These are phyloP conservation scores for Panus rudis DNA, from an alignment of 768 basidiomycete genomes.

Conservation along the genomic window DNA sequence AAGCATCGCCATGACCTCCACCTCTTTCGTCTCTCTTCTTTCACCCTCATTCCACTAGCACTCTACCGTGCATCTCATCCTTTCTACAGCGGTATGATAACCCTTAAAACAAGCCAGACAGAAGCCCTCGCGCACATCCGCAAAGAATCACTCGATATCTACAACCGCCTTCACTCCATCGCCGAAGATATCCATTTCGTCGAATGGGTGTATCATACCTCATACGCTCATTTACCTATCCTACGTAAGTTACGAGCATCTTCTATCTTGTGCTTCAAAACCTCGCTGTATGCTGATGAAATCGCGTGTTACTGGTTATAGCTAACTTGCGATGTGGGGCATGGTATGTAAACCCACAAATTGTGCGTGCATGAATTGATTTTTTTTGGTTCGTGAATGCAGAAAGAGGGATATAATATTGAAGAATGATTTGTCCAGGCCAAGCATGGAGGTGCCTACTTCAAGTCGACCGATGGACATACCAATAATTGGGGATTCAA, in stretches of 20 bases:
- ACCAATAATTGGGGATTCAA: constrained; percentile 82
- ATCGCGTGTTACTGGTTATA: constrained; percentile 20
- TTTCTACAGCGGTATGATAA: too few relatives aligned
- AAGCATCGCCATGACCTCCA: too few relatives aligned
- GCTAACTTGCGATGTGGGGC: constrained; percentile 92
- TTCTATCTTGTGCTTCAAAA: background rate
- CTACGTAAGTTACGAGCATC: constrained; percentile 40
- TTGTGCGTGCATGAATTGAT: too few relatives aligned
- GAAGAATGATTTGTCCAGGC: constrained; percentile 13
- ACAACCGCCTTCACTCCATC: constrained; percentile 85
- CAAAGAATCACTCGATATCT: constrained; percentile 69
- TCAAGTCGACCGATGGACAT: constrained; percentile 91
- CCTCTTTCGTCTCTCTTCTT: too few relatives aligned
- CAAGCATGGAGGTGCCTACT: constrained; percentile 54
- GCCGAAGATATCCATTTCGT: constrained; percentile 73
- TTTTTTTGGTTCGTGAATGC: background rate
- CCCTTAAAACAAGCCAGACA: background rate
- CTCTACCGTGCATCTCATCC: too few relatives aligned
- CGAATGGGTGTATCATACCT: constrained; percentile 35
- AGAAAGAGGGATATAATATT: constrained; percentile 1
- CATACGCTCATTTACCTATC: constrained; percentile 44
- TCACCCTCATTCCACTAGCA: too few relatives aligned
- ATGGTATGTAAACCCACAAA: constrained; percentile 80
- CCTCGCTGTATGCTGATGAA: background rate
- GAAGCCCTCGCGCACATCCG: constrained; percentile 45